Evolutionary conservation across 2,329 filamentous ascomycete genomes (phyloP).

Genomic region (Harringtonia lauricola): DNA sequence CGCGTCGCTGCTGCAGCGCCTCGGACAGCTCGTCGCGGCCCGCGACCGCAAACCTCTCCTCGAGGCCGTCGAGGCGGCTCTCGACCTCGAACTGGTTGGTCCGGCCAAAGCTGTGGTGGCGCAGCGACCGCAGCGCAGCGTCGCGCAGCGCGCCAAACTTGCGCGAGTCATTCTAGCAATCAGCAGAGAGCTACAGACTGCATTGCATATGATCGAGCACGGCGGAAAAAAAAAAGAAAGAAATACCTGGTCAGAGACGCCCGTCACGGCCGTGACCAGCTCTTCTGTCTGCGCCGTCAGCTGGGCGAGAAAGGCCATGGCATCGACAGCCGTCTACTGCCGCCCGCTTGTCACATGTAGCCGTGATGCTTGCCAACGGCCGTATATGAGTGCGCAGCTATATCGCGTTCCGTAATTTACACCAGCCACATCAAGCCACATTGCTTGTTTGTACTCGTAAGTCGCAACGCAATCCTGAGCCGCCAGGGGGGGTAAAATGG

Average conservation of each 20-base stretch:
- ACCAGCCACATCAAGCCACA: background rate
- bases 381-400: too few relatives aligned
- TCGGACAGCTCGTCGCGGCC: constrained; percentile 72
- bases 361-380: background rate
- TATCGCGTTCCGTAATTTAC: too few relatives aligned
- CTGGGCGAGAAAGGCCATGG: constrained; percentile 61
- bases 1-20: constrained; percentile 37
- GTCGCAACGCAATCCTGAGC: too few relatives aligned
- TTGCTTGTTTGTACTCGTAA: too few relatives aligned
- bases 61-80: constrained; percentile 55
- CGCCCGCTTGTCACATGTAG: background rate
- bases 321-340: too few relatives aligned
- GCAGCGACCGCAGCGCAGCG: constrained; percentile 37
- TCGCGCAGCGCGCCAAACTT: constrained; percentile 36
- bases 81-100: constrained; percentile 69
- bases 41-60: constrained; percentile 77
- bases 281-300: constrained; percentile 57
- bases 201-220: too few relatives aligned
- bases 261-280: constrained; percentile 54
- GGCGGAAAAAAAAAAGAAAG: too few relatives aligned
- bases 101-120: constrained; percentile 45
- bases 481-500: too few relatives aligned
- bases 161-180: constrained; percentile 17
- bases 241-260: constrained; percentile 41
- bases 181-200: too few relatives aligned